These are phyloP conservation scores for Sporisorium graminicola DNA, from an alignment of 1,284 basidiomycete genomes.

Conservation along the genomic window DNA sequence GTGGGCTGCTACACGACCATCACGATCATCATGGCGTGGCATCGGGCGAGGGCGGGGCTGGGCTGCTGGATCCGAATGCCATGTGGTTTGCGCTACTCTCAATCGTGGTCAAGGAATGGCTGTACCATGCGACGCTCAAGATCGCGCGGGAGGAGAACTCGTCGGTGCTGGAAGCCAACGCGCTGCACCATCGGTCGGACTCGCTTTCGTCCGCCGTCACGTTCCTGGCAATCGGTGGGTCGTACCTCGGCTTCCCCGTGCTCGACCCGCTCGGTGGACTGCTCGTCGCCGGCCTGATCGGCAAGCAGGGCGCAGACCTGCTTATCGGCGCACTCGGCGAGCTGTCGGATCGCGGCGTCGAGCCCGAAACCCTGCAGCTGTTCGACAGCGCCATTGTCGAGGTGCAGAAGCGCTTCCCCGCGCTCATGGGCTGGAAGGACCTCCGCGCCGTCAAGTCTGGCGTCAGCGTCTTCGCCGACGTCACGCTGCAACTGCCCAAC, in stretches of 20 bases:
- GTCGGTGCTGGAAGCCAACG: constrained; percentile 79
- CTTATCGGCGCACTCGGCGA: constrained; percentile 82
- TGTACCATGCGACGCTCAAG: constrained; percentile 76
- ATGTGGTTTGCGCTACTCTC: constrained; percentile 92
- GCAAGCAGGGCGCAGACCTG: constrained; percentile 83
- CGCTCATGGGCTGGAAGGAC: constrained; percentile 57
- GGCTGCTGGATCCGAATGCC: constrained; percentile 87
- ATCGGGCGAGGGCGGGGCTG: constrained; percentile 51
- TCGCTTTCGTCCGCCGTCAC: constrained; percentile 59
- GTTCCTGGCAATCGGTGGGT: constrained; percentile 73
- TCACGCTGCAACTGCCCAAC: constrained; percentile 53
- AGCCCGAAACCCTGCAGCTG: constrained; percentile 74
- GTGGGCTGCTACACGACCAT: constrained; percentile 75
- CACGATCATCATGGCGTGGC: constrained; percentile 71
- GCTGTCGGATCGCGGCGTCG: constrained; percentile 86
- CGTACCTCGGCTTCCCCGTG: constrained; percentile 84
- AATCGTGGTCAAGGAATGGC: constrained; percentile 88
- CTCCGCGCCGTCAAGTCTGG: constrained; percentile 60
- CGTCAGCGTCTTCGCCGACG: constrained; percentile 61
- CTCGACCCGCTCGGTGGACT: constrained; percentile 94
- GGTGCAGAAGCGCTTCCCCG: constrained; percentile 21
- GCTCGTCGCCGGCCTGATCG: constrained; percentile 87
- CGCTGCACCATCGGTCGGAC: constrained; percentile 90
- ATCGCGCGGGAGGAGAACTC: constrained; percentile 91
- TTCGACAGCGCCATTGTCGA: constrained; percentile 74